Conservation (phyloP, 148 eudicot species). For the Bassia scoparia region DNA sequence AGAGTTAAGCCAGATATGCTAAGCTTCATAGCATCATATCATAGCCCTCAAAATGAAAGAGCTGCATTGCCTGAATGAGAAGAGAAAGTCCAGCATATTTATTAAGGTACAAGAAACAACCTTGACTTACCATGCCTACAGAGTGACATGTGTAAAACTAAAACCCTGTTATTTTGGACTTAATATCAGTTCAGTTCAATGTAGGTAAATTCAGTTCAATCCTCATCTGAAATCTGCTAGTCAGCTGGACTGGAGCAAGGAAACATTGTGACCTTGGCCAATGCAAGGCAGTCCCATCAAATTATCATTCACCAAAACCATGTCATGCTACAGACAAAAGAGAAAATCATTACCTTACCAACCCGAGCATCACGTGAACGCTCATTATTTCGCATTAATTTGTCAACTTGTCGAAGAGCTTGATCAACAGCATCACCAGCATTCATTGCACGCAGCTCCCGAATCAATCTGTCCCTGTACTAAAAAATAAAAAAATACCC, state of each 20-base stretch:
- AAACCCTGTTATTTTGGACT: too few species aligned
- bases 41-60: too few species aligned
- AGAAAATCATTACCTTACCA: conserved; percentile 44
- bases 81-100: too few species aligned
- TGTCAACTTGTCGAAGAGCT: conserved; percentile 81
- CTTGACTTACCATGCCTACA: too few species aligned
- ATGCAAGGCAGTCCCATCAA: not conserved
- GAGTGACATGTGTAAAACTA: too few species aligned
- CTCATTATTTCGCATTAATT: conserved; percentile 64
- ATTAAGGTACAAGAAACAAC: too few species aligned
- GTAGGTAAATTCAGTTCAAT: too few species aligned
- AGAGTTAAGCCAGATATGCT: too few species aligned
- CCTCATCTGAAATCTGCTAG: too few species aligned
- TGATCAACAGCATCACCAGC: conserved; percentile 99
- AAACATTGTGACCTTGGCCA: not conserved
- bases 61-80: too few species aligned
- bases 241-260: not conserved
- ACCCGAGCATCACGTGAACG: conserved; percentile 64
- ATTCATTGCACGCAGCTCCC: conserved; percentile 66
- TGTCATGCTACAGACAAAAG: not conserved
- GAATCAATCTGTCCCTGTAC: conserved; percentile 84
- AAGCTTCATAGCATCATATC: too few species aligned
- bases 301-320: not conserved
- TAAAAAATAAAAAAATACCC: conserved; percentile 28
- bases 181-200: too few species aligned